These are phyloP conservation scores for Xerocomellus amylosporus DNA, from an alignment of 768 basidiomycete genomes.

Conservation along the genomic window DNA sequence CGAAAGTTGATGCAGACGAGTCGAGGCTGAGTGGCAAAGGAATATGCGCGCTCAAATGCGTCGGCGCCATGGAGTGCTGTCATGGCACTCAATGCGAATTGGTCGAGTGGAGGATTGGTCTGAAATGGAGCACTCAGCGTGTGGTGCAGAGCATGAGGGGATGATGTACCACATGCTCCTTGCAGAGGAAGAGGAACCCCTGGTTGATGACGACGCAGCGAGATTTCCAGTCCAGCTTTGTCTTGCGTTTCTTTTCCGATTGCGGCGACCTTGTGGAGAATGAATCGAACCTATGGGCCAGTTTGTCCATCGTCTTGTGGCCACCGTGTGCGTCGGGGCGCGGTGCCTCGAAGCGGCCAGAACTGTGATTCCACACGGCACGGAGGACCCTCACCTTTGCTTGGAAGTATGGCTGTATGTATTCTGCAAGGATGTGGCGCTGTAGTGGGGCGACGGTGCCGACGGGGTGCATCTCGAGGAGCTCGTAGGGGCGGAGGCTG, in stretches of 20 bases:
- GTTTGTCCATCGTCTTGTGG: slow-evolving; percentile 17
- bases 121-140: slow-evolving; percentile 21
- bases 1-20: slow-evolving; percentile 45
- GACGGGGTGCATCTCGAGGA: slow-evolving; percentile 63
- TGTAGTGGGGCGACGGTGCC: slow-evolving; percentile 44
- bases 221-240: slow-evolving; percentile 58
- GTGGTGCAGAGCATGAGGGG: slow-evolving; percentile 2
- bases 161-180: slow-evolving; percentile 46
- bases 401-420: slow-evolving; percentile 60
- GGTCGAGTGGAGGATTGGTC: slow-evolving; percentile 40
- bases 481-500: slow-evolving; percentile 56
- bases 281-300: slow-evolving; percentile 3
- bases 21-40: slow-evolving; percentile 21
- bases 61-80: slow-evolving; percentile 44
- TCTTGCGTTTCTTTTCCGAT: slow-evolving; percentile 28
- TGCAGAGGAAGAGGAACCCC: slow-evolving; percentile 53
- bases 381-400: slow-evolving; percentile 52
- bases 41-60: slow-evolving; percentile 35
- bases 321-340: background rate
- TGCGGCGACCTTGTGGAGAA: slow-evolving; percentile 9
- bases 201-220: slow-evolving; percentile 62
- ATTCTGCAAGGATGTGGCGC: slow-evolving; percentile 38
- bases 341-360: slow-evolving; percentile 28
- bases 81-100: slow-evolving; percentile 40
- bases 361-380: slow-evolving; percentile 35